Base-by-base conservation (phyloP, 352 stramenopile genomes). In the Phytopythium chamaehyphon region DNA sequence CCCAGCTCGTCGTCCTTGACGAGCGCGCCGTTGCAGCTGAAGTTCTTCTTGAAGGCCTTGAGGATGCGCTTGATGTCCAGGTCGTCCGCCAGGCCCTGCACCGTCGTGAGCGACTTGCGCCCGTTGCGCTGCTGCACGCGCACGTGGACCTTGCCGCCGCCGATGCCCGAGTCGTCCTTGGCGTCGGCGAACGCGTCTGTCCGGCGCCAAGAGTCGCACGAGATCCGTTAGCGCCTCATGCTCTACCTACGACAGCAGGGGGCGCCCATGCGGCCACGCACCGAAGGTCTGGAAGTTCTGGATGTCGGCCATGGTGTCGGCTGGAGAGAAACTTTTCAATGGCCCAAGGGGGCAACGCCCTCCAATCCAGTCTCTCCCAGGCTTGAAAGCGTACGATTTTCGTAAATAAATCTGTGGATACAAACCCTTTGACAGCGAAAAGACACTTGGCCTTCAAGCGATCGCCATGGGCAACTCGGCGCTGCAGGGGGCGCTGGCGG, bases 41-140 rank as follows among this genome's bases (percentile, higher is more conserved):
- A 99, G 76, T 98, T 99, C 84, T 99, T 99, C 88, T 99, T 99
- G 70, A 99, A 98, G 44, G 97, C 97, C 78, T 99, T 99, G 60
- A 98, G 95, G 76, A 99, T 99, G 50, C 96, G 86, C 83, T 99
- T 99, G 47, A 99, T 80, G 68, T 99, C 96, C 55, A 99, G 81
- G 78, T 99, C 97, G 55, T 98, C 91, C 1, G 96, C 96, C 50
- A 99, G 82, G 33, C 96, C 97, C 65, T 98, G 96, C 23, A 99
- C 90, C 7, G 97, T 99, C 47, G 97, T 99, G 71, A 99, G 96
- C 96, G 96, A 99, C 86, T 99, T 99, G 59, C 96, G 88, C 45
- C 97, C 96, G 70, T 98, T 99, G 62, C 97, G 94, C 85, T 99
- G 97, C 86, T 99, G 97, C 57, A 99, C 95, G 69, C 97, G 97